Percentiles rank a stretch among this genome's conserved stretches.
Evolutionary conservation across 208 protist species (phyloP).

Genomic region (Leishmania tropica): DNA sequence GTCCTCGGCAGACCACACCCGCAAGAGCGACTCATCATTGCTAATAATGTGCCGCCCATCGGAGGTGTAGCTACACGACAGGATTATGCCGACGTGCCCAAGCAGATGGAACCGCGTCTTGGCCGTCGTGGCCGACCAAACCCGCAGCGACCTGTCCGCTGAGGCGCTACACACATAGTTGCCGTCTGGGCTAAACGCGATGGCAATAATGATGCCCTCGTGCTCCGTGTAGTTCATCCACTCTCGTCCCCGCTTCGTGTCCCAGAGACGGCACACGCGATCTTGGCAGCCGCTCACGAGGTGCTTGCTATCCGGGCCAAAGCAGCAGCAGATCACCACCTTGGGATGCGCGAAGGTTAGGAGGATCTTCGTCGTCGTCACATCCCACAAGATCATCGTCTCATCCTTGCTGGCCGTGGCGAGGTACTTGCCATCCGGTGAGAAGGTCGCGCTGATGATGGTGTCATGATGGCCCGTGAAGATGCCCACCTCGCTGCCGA

Average conservation of each 20-base stretch:
- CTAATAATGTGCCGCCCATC: conserved; percentile 86
- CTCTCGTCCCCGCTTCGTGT: conserved; percentile 67
- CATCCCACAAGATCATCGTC: conserved; percentile 91
- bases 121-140: conserved; percentile 78
- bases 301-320: conserved; percentile 82
- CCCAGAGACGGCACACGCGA: conserved; percentile 87
- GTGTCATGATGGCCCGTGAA: conserved; percentile 88
- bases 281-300: conserved; percentile 90
- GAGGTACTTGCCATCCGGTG: conserved; percentile 86
- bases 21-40: conserved; percentile 84
- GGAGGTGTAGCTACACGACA: conserved; percentile 77
- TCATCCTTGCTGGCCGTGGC: conserved; percentile 90
- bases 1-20: conserved; percentile 71
- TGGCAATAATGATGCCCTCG: conserved; percentile 84
- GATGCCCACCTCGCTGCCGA: conserved; percentile 73
- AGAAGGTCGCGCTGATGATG: conserved; percentile 82
- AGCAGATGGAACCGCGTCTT: conserved; percentile 67
- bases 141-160: conserved; percentile 81
- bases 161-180: conserved; percentile 75
- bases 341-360: conserved; percentile 77
- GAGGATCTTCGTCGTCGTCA: conserved; percentile 76
- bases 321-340: conserved; percentile 91
- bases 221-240: conserved; percentile 69
- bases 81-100: conserved; percentile 82
- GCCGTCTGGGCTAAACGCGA: conserved; percentile 83